Evolutionary conservation across 192 early-diverging fungal species (phyloP), one percentile per base, ranked within the genome.

Genomic region (Bifiguratus adelaidae): DNA sequence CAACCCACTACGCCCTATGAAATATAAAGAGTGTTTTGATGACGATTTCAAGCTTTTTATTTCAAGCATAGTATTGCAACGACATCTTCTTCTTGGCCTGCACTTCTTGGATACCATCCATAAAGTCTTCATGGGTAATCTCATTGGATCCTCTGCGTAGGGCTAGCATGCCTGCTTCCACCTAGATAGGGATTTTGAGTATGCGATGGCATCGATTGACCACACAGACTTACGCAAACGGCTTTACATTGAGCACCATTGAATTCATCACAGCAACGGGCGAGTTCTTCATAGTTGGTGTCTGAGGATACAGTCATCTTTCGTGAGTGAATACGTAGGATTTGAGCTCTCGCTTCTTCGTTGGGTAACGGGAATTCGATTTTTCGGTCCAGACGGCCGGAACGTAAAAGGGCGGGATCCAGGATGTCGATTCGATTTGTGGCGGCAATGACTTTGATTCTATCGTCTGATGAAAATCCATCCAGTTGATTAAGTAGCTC

Each of bases 231-330:
- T 32, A 96, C 93, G 66, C 95, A 99, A 33, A 96, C 85, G 25
- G 95, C 95, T 70, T 99, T 99, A 76, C 88, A 93, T 61, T 99
- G 95, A 7, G 95, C 95, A 24, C 95, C 95, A 53, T 99, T 99
- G 57, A 99, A 99, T 66, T 99, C 95, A 59, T 99, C 92, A 66
- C 92, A 95, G 20, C 79, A 86, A 34, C 95, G 70, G 7, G 92
- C 83, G 32, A 99, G 69, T 68, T 99, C 95, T 18, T 92, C 92
- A 77, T 85, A 96, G 74, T 99, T 95, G 50, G 96, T 90, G 55
- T 93, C 85, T 26, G 74, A 61, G 18, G 78, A 78, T n/a, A 96
- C 88, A 34, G 85, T 94, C 95, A 99, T 99, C 70, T 96, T 96
- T 47, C 95, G 84, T 27, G 91, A 92, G 58, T 98, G 95, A 41